Evolutionary conservation across 2,329 filamentous ascomycete species (phyloP).

Genomic region (Trichoderma koningii): DNA sequence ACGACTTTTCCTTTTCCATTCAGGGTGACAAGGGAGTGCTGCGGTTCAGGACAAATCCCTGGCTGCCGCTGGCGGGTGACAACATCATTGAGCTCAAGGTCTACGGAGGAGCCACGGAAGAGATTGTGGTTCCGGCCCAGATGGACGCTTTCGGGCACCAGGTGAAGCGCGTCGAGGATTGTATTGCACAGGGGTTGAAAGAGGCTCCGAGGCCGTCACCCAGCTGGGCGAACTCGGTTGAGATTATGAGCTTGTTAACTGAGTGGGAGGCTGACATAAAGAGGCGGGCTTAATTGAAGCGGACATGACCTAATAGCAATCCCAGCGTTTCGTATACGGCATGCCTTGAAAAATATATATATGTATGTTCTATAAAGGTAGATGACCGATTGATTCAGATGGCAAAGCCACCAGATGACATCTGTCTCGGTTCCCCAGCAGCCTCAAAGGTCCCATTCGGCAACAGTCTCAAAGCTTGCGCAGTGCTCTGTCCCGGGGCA

Average conservation of each 20-base stretch:
- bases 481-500: conserved; percentile 64
- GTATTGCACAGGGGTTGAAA: conserved; percentile 29
- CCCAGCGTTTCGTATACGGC: background rate
- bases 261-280: conserved; percentile 34
- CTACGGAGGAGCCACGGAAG: conserved; percentile 31
- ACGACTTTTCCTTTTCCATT: conserved; percentile 34
- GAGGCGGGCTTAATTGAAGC: conserved; percentile 1
- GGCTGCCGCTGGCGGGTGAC: conserved; percentile 34
- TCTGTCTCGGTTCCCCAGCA: conserved; percentile 78
- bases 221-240: conserved; percentile 33
- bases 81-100: conserved; percentile 33
- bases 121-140: conserved; percentile 30
- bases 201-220: conserved; percentile 34
- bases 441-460: conserved; percentile 73
- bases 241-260: conserved; percentile 35
- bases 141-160: conserved; percentile 35
- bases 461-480: conserved; percentile 69
- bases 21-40: conserved; percentile 34
- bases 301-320: background rate
- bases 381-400: conserved; percentile 38
- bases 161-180: conserved; percentile 34
- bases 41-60: conserved; percentile 36
- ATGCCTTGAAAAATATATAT: background rate
- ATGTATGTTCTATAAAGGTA: background rate
- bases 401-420: conserved; percentile 67